These are phyloP conservation scores for Chlorophyllum brunneum DNA, from an alignment of 768 basidiomycete genomes.

Conservation along the genomic window DNA sequence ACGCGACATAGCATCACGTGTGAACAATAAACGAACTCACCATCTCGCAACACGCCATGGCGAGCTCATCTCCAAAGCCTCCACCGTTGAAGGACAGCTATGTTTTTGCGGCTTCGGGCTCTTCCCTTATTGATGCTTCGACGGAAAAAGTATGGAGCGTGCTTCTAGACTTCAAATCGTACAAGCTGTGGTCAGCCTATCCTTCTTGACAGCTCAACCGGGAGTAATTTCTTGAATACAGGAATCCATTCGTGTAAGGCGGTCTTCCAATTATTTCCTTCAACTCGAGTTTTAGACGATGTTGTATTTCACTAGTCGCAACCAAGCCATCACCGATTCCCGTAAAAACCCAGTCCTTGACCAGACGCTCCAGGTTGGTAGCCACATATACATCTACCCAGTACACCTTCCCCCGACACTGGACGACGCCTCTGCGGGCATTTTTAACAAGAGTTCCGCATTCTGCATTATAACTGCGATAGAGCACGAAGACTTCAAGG, in stretches of 20 bases:
- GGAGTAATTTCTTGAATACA: slow-evolving; percentile 20
- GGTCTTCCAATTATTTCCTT: background rate
- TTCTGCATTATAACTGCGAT: slow-evolving; percentile 44
- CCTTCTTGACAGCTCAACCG: background rate
- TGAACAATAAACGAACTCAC: too few relatives aligned
- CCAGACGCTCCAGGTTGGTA: slow-evolving; percentile 47
- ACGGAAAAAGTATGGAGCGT: slow-evolving; percentile 57
- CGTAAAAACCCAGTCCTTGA: slow-evolving; percentile 37
- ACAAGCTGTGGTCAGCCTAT: slow-evolving; percentile 51
- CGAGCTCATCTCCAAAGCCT: background rate
- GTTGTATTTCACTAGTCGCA: slow-evolving; percentile 38
- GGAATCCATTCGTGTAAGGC: slow-evolving; percentile 67
- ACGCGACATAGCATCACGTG: background rate
- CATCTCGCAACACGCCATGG: background rate
- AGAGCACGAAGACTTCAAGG: slow-evolving; percentile 50
- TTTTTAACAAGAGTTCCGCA: slow-evolving; percentile 33
- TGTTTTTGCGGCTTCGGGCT: slow-evolving; percentile 45
- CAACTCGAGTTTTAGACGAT: background rate
- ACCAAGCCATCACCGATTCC: slow-evolving; percentile 32
- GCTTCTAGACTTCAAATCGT: slow-evolving; percentile 57
- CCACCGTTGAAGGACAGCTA: slow-evolving; percentile 37
- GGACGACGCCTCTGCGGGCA: slow-evolving; percentile 30
- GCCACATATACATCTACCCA: slow-evolving; percentile 40
- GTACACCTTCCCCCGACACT: slow-evolving; percentile 63
- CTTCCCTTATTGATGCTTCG: slow-evolving; percentile 57